Evolutionary conservation across 2,329 filamentous ascomycete genomes (phyloP).

Genomic region (Tolypocladium cylindrosporum): DNA sequence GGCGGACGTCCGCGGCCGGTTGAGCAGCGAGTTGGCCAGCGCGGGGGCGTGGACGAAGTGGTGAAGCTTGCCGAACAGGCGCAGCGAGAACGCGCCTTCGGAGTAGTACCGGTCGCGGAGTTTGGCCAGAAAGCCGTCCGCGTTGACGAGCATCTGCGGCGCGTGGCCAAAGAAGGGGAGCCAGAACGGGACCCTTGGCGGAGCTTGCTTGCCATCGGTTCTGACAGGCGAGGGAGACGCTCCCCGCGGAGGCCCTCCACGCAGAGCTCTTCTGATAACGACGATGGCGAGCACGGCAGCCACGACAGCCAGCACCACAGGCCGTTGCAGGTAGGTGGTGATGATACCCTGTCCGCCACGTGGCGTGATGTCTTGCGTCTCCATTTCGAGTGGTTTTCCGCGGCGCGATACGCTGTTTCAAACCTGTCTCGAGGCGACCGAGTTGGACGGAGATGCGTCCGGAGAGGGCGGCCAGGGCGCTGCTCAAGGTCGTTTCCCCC

Average conservation of each 20-base stretch:
- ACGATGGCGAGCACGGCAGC: slow-evolving; percentile 14
- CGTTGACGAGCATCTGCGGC: slow-evolving; percentile 18
- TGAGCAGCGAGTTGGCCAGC: slow-evolving; percentile 16
- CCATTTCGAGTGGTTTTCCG: neutral
- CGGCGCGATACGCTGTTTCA: neutral
- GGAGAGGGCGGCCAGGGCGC: neutral
- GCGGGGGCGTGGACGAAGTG: slow-evolving; percentile 22
- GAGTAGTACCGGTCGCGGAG: slow-evolving; percentile 22
- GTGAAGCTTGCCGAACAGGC: slow-evolving; percentile 21
- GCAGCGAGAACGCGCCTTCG: slow-evolving; percentile 24
- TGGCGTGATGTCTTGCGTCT: neutral
- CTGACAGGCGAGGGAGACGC: neutral
- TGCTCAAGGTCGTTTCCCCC: neutral
- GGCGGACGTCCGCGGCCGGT: slow-evolving; percentile 14
- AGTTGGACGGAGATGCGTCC: neutral
- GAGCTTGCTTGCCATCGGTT: slow-evolving; percentile 7
- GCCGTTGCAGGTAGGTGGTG: slow-evolving; percentile 8
- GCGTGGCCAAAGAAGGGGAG: slow-evolving; percentile 25
- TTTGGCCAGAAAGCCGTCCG: slow-evolving; percentile 17
- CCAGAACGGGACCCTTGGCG: slow-evolving; percentile 22
- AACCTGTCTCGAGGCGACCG: neutral
- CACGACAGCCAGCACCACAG: slow-evolving; percentile 12
- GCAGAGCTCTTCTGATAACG: slow-evolving; percentile 14
- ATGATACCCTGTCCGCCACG: slow-evolving; percentile 4
- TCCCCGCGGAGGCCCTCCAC: slow-evolving; percentile 1